Base-by-base conservation (phyloP, 441 rosid genomes). In the Populus hybrid region DNA sequence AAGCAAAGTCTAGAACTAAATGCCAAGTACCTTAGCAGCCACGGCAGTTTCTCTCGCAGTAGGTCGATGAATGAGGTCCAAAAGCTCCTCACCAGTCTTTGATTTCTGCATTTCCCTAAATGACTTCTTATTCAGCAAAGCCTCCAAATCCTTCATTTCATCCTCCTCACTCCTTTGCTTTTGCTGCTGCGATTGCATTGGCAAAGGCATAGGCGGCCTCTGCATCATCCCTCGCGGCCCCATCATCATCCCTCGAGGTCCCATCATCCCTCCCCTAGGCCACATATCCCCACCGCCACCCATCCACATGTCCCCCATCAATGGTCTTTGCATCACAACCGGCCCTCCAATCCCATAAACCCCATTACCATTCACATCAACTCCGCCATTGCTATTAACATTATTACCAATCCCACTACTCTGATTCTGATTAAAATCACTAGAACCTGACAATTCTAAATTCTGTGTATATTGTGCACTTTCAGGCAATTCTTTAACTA, bases 1-100 rank as follows among this genome's bases (percentile, higher is more conserved):
- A 42, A 26, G 16, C 28, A 24, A 67, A 24, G 65, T 32, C 46
- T 7, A 72, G 38, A 5, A 10, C 16, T 65, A 69, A 69, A 53
- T 24, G 32, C 2, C 30, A 70, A 76, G 71, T 84, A 95, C 99
- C 97, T 89, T 92, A 73, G 94, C 93, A 74, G 97, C 97, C 32
- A 90, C 91, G 64, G 98, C 98, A 19, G 94, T 94, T 85, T 96
- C 99, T 78, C 12, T 94, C 6, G 98, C 97, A 21, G 99, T 96
- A 5, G 99, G 98, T 76, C 94, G 89, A 78, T 96, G 98, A 75
- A 96, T 91, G 61, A 96, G 90, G 66, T 94, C 91, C 87, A 92
- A 86, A 74, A 96, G 89, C 89, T 94, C 99, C 87, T 94, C 97
- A 2, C 98, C 98, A 0, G 98, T 91, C 84, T 89, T 92, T 0